Percentiles rank a stretch among this genome's conserved stretches.
phyloP scores from a whole-genome alignment of 108 stramenopile species.

The Skeletonema menzelii region DNA sequence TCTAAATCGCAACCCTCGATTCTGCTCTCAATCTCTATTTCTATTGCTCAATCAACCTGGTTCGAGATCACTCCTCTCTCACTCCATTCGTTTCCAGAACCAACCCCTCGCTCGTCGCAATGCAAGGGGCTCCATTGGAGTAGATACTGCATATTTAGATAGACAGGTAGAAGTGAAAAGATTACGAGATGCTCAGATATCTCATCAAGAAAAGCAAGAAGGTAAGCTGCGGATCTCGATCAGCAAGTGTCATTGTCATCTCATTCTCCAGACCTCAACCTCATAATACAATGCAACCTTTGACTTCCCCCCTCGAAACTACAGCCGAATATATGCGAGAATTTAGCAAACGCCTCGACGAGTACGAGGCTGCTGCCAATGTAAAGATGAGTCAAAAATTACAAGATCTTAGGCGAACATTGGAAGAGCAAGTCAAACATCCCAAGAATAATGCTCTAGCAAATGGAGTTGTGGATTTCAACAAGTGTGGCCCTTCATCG shows the following conservation, averaged over 20 bases:
- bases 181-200: neutral
- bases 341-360: slow-evolving; percentile 8
- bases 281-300: neutral
- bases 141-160: slow-evolving; percentile 3
- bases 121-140: slow-evolving; percentile 7
- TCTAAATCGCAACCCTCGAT: too few relatives aligned
- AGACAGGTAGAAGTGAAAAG: slow-evolving; percentile 10
- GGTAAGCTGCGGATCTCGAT: neutral
- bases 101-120: neutral
- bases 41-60: neutral
- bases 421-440: slow-evolving; percentile 36
- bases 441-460: slow-evolving; percentile 50
- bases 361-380: slow-evolving; percentile 14
- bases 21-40: neutral
- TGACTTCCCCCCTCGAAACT: neutral
- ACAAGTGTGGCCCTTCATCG: slow-evolving; percentile 42
- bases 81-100: neutral
- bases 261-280: too few relatives aligned
- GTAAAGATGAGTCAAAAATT: slow-evolving; percentile 23
- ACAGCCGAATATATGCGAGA: slow-evolving; percentile 1
- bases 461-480: slow-evolving; percentile 26
- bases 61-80: neutral
- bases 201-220: slow-evolving; percentile 5
- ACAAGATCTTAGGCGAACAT: slow-evolving; percentile 23
- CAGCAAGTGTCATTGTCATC: neutral